Evolutionary conservation across 2,329 filamentous ascomycete species (phyloP).

Genomic region (Stachybotrys chartarum): DNA sequence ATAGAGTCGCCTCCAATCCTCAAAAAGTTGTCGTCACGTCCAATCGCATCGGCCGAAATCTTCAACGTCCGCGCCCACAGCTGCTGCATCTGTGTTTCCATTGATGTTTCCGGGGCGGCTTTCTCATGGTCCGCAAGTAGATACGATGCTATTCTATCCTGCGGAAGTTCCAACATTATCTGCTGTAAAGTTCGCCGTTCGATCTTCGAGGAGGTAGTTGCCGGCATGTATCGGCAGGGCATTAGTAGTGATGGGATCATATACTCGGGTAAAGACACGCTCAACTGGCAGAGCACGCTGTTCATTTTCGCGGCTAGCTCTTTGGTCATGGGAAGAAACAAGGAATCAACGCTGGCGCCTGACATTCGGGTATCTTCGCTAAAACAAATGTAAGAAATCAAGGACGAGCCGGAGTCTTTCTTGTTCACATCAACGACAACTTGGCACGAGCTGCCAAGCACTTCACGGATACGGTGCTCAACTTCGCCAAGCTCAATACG

Average conservation of each 20-base stretch:
- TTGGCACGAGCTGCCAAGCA: neutral
- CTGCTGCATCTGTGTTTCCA: neutral
- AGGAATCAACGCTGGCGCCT: neutral
- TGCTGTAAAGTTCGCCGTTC: slow-evolving; percentile 5
- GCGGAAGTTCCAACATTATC: neutral
- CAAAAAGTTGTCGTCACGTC: slow-evolving; percentile 6
- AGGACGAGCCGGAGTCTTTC: neutral
- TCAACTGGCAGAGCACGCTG: neutral
- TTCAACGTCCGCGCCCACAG: slow-evolving; percentile 5
- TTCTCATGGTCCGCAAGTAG: neutral
- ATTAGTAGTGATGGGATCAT: slow-evolving; percentile 13
- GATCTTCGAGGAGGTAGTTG: slow-evolving; percentile 10
- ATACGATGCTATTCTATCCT: slow-evolving; percentile 1
- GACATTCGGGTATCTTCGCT: neutral
- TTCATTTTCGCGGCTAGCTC: neutral
- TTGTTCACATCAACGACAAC: neutral
- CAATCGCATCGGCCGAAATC: slow-evolving; percentile 3
- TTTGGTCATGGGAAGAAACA: neutral
- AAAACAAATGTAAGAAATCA: neutral
- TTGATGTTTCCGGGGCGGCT: neutral
- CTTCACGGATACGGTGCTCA: slow-evolving; percentile 4
- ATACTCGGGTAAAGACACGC: slow-evolving; percentile 7
- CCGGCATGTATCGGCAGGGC: slow-evolving; percentile 10
- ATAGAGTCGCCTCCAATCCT: slow-evolving; percentile 9
- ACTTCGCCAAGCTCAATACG: slow-evolving; percentile 12